Base-by-base conservation (phyloP, 805 yeast species). In the Schwanniomyces pseudopolymorphus region DNA sequence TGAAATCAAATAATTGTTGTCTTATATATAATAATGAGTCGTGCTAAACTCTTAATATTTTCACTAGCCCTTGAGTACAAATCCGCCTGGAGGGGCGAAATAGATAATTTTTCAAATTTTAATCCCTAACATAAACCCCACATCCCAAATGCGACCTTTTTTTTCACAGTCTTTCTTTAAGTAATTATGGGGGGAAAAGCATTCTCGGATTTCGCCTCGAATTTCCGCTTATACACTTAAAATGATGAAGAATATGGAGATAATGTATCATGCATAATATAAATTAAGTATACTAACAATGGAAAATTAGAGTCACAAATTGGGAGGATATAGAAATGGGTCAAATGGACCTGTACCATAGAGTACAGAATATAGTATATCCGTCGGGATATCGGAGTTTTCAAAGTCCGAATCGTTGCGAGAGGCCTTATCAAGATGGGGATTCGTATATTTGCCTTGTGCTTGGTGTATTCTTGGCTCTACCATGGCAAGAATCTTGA, bases 301-400 rank as follows among this genome's bases (percentile, higher is more conserved):
- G 25, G 25, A 22, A 22, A 22, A 27, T 8, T 3, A 3, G 7
- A 13, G 33, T 13, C 14, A 7, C 33, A 13, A 27, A 13, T 7
- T 27, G 5, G 33, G 33, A 3, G 33, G 33, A 14, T 27, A 27
- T 27, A 27, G 13, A 27, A 27, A 27, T 5, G 33, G 33, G 16
- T 50, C 52, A 47, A 49, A 49, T 4, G 52, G 52, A 4, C 52
- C 52, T 4, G 52, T 46, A 44, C 47, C 52, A 25, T 49, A 49
- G 24, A 49, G 41, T 31, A 49, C 41, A 2, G 51, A 47, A 38
- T 49, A 49, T n/a, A 49, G 42, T 9, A 49, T 45, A 44, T 49
- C 52, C 1, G 48, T 40, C 2, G 52, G 51, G 5, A 27, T 27
- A 3, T 5, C 33, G 33, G 33, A 27, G 33, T 27, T 27, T 27